Evolutionary conservation across 495 filamentous ascomycete species (phyloP).

Genomic region (Penicillium paradoxum): DNA sequence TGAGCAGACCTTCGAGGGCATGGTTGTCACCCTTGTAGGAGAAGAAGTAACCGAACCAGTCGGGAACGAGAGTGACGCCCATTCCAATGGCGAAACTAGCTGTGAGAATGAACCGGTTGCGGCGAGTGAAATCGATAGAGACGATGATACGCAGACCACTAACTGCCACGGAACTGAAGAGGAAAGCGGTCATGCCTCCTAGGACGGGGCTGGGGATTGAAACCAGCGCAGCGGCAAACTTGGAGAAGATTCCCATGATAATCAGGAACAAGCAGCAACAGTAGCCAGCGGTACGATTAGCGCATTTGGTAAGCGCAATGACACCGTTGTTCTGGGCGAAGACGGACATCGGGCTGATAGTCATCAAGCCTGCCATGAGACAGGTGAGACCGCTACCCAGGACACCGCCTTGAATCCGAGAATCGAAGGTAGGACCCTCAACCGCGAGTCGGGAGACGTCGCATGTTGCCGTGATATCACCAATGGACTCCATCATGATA

Average conservation of each 20-base stretch:
- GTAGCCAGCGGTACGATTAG: conserved; percentile 83
- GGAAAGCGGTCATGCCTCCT: conserved; percentile 91
- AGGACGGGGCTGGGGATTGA: conserved; percentile 76
- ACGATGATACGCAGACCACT: conserved; percentile 83
- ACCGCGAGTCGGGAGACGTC: conserved; percentile 84
- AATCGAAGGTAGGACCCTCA: conserved; percentile 75
- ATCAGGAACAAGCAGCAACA: conserved; percentile 73
- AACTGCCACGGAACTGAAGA: conserved; percentile 79
- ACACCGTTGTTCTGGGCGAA: conserved; percentile 91
- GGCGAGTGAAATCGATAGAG: conserved; percentile 71
- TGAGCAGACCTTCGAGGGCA: conserved; percentile 69
- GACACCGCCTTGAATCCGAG: conserved; percentile 84
- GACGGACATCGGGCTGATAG: conserved; percentile 78
- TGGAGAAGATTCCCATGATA: conserved; percentile 85
- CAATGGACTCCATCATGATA: conserved; percentile 84
- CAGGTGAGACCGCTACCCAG: conserved; percentile 73
- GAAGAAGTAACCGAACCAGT: conserved; percentile 73
- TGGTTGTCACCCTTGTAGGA: conserved; percentile 66
- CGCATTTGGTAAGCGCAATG: conserved; percentile 83
- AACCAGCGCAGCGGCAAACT: conserved; percentile 85
- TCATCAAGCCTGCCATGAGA: conserved; percentile 72
- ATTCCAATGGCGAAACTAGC: conserved; percentile 72
- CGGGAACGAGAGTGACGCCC: conserved; percentile 75
- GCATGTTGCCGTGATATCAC: conserved; percentile 54
- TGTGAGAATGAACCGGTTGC: conserved; percentile 85